Evolutionary conservation across 352 stramenopile species (phyloP).

Genomic region (Phytopythium vexans): DNA sequence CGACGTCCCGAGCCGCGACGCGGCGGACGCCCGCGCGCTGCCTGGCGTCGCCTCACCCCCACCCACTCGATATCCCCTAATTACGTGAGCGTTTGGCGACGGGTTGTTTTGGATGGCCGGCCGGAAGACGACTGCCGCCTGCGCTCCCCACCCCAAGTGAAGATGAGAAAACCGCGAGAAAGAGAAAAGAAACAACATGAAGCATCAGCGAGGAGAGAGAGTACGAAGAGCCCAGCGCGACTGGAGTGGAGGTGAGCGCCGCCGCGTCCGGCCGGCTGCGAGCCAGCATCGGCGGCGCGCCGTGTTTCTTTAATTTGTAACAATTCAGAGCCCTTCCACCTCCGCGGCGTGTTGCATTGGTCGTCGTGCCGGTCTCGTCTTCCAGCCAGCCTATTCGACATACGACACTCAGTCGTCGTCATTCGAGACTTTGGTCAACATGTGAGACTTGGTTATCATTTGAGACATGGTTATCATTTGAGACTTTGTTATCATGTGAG

Average conservation of each 20-base stretch:
- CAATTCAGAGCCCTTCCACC: constrained; percentile 9
- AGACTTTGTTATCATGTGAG: not conserved
- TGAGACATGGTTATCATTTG: too few species aligned
- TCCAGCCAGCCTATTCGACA: too few species aligned
- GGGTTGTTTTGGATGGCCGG: constrained; percentile 1
- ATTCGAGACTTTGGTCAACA: not conserved
- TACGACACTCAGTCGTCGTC: too few species aligned
- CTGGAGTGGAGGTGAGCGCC: constrained; percentile 7
- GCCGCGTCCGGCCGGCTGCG: constrained; percentile 9
- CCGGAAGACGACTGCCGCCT: not conserved
- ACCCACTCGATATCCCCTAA: not conserved
- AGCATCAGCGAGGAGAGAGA: constrained; percentile 1
- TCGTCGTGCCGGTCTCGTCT: too few species aligned
- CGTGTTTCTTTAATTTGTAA: constrained; percentile 38
- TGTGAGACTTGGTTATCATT: not conserved
- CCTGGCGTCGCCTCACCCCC: too few species aligned
- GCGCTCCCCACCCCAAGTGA: not conserved
- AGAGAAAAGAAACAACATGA: constrained; percentile 8
- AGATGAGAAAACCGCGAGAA: not conserved
- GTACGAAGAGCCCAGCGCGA: constrained; percentile 7
- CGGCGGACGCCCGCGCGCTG: too few species aligned
- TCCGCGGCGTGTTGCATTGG: too few species aligned
- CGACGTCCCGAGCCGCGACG: too few species aligned
- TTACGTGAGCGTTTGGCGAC: constrained; percentile 2
- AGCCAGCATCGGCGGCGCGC: not conserved